Base-by-base conservation (phyloP, 441 rosid species). In the Adansonia grandidieri region DNA sequence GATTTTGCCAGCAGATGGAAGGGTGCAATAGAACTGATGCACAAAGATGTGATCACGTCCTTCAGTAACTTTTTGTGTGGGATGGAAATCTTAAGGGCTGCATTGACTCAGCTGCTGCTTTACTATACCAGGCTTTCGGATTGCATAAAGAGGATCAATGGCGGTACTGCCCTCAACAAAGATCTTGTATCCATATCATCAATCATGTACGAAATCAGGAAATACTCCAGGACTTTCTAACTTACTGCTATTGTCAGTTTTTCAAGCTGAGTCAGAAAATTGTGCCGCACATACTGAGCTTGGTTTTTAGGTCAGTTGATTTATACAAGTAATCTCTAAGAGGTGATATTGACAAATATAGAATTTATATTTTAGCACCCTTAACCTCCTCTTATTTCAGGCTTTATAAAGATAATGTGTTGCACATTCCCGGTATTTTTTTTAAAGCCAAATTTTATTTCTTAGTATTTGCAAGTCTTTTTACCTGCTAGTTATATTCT, bases 21-120 rank as follows among this genome's bases (percentile, higher is more conserved):
- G 80, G 88, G 95, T 9, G 98, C 96, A 2, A 96, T 96, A 70
- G 98, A 96, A 81, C 78, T 96, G 86, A 96, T 96, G 99, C 96
- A 96, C 90, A 94, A 94, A 87, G 99, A 96, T 56, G 97, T 96
- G 44, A 94, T 97, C 67, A 97, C 99, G 6, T 97, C 98, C 22
- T 97, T 97, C 86, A 94, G 99, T 84, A 94, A 92, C 89, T 97
- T 92, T 86, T 80, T 94, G 84, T 92, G 98, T 10, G 99, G 98
- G 24, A 97, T 93, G 99, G 98, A 97, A 84, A 97, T 97, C 78
- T 78, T 92, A 84, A 88, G 95, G 70, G 97, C 97, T 71, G 93
- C 93, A 51, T 80, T 89, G 82, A 97, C 98, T 50, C 99, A 97
- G 80, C 91, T 97, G 15, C 87, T 97, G 79, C 98, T 97, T 50